These are phyloP conservation scores for Cladosporium colombiae DNA, from an alignment of 2,329 filamentous ascomycete species.

Conservation along the genomic window DNA sequence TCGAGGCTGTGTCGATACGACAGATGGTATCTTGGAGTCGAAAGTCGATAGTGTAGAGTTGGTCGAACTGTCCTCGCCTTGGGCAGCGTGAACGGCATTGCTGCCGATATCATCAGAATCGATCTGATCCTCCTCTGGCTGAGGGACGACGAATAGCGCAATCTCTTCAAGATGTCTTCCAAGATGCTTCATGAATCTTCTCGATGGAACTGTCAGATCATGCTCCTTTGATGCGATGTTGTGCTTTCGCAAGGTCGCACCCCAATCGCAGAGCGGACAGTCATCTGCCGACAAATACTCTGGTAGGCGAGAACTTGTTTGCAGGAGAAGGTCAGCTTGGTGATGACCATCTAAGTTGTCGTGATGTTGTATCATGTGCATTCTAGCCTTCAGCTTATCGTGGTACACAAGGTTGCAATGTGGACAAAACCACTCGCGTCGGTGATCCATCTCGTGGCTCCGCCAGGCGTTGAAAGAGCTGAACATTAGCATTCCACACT, in stretches of 20 bases:
- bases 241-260: background rate
- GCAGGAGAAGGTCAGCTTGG: background rate
- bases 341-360: no score
- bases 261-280: background rate
- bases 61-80: background rate
- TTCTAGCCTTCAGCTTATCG: background rate
- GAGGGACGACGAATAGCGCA: background rate
- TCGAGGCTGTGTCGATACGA: conserved; percentile 70
- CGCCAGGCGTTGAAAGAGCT: background rate
- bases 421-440: background rate
- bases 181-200: conserved; percentile 8
- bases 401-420: background rate
- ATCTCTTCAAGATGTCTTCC: conserved; percentile 3
- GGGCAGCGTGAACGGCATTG: background rate
- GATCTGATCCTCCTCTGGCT: background rate
- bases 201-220: background rate
- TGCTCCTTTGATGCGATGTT: background rate
- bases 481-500: background rate
- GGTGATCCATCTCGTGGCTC: background rate
- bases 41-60: background rate
- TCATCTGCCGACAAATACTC: background rate
- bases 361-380: background rate
- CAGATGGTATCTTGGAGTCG: conserved; percentile 62
- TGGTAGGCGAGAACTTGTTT: background rate
- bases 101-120: background rate